phyloP scores from a whole-genome alignment of 2,329 filamentous ascomycete species.

The Zalaria obscura region DNA sequence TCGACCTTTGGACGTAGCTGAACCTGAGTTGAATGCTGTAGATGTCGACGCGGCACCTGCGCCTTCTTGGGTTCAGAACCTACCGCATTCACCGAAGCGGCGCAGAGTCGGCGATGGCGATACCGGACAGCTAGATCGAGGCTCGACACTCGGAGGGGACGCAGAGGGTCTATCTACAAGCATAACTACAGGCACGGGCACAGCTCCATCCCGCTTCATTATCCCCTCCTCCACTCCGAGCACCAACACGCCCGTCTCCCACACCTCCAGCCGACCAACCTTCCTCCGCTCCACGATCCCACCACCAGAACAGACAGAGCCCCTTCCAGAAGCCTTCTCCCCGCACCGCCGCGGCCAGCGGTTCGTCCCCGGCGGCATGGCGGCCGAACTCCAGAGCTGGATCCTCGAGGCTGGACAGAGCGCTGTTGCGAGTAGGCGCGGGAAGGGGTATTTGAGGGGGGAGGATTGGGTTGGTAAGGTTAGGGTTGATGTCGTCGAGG shows the following conservation, averaged over 20 bases:
- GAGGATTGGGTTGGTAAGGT: conserved; percentile 12
- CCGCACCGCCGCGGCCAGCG: conserved; percentile 36
- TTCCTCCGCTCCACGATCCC: conserved; percentile 23
- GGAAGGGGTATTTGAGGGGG: conserved; percentile 9
- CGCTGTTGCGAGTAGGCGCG: conserved; percentile 12
- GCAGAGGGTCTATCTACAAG: conserved; percentile 4
- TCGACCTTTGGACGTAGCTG: conserved; percentile 7
- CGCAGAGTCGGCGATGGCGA: conserved; percentile 9
- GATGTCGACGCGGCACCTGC: background rate
- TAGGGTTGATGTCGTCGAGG: conserved; percentile 7
- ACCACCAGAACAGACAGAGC: conserved; percentile 17
- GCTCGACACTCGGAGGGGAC: conserved; percentile 8
- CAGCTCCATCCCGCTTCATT: conserved; percentile 2
- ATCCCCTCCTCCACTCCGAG: conserved; percentile 1
- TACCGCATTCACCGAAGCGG: conserved; percentile 16
- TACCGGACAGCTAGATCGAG: conserved; percentile 3
- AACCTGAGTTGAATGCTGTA: background rate
- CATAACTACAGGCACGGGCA: background rate
- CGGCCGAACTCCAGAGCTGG: conserved; percentile 35
- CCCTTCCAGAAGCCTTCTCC: conserved; percentile 39
- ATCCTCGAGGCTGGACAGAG: conserved; percentile 28
- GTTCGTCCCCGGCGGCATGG: conserved; percentile 35
- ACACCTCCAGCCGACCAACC: conserved; percentile 15
- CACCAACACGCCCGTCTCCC: background rate
- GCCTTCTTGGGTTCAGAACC: conserved; percentile 2